Base-by-base conservation (phyloP, 306 rosid genomes). In the Castanea crenata region DNA sequence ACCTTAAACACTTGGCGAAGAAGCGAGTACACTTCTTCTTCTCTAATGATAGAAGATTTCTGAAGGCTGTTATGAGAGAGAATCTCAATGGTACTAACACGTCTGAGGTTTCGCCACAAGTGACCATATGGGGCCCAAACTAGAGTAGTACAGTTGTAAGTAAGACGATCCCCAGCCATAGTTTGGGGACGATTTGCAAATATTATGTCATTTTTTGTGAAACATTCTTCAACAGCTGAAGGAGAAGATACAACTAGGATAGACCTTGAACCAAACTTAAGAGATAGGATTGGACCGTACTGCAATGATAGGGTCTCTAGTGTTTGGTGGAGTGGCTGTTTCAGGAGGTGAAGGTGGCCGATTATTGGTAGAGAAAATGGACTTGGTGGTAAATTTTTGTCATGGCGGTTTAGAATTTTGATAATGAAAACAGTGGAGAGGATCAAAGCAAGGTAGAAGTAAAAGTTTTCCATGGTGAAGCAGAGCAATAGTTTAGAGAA, bases 261-360 rank as follows among this genome's bases (percentile, higher is more conserved):
- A 2, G 76, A 56, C 34, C 82, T 83, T 6, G 55, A 35, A 1
- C 91, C 91, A 1, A 81, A 69, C 8, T 19, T 69, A 65, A 85
- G 91, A 46, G 58, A 63, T 1, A 85, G 5, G 3, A 77, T 54
- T 15, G 69, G 76, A 49, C 88, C 88, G 57, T 87, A 71, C 10
- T 77, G 80, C 0, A 46, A 18, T 1, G 83, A 23, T 7, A 87
- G 86, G 0, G 46, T 35, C 3, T 72, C 75, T 2, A 87, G 76
- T 1, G 81, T 79, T 41, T 55, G 69, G 49, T 79, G 79, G 2
- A 84, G 74, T 4, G 85, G 86, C 67, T 74, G 31, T 52, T 56
- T 82, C 16, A 82, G 74, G 52, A 87, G 82, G 14, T 87, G 89
- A 18, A 87, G 82, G 74, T 89, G 90, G 2, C 90, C 90, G 34